Conservation (phyloP, 139 green algal genomes). For the Yamagishiella unicocca region DNA sequence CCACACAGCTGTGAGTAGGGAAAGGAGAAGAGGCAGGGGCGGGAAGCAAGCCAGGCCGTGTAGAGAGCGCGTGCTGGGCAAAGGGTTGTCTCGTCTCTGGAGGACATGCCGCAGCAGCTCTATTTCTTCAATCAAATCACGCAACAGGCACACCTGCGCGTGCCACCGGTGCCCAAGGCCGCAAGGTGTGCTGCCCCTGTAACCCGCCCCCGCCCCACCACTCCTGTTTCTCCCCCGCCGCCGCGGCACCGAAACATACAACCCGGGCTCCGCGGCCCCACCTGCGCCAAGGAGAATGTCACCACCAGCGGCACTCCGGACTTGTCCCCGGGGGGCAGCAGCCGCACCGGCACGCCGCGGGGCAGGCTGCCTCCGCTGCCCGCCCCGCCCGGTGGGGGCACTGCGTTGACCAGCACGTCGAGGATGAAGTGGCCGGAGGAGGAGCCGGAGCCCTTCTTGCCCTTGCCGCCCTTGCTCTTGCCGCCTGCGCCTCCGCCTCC, state of each 20-base stretch:
- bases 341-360: slow-evolving; percentile 15
- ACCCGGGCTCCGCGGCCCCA: neutral
- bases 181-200: no score
- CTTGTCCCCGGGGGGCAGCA: slow-evolving; percentile 49
- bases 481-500: no score
- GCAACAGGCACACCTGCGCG: no score
- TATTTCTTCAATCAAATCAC: no score
- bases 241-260: no score
- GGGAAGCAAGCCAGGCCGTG: no score
- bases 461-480: neutral
- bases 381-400: neutral
- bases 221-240: no score
- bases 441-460: neutral
- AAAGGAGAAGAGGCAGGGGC: neutral
- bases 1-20: neutral
- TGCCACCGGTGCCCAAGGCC: no score
- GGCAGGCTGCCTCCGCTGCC: slow-evolving; percentile 17
- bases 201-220: no score
- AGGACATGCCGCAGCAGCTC: no score
- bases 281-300: slow-evolving; percentile 57
- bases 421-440: slow-evolving; percentile 72
- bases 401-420: slow-evolving; percentile 81
- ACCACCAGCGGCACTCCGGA: slow-evolving; percentile 69
- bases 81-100: no score
- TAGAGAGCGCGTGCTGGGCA: no score